Evolutionary conservation across 345 rosid genomes (phyloP).

Genomic region (Salix viminalis): DNA sequence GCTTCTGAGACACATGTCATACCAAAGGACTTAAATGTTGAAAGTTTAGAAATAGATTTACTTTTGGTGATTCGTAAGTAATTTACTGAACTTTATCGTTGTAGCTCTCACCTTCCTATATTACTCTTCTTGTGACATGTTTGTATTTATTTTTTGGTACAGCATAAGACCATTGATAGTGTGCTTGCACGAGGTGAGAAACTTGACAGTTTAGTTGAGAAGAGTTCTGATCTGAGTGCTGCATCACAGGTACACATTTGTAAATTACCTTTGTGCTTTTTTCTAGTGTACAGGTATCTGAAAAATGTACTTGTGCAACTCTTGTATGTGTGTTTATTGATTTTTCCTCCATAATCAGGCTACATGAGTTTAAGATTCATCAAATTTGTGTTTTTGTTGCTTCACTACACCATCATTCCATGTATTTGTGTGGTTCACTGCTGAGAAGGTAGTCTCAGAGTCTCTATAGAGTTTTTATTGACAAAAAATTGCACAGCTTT

Average conservation of each 20-base stretch:
- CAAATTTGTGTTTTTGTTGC: neutral
- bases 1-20: neutral
- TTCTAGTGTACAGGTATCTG: neutral
- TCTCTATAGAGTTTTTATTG: neutral
- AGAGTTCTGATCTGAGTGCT: constrained; percentile 95
- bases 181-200: constrained; percentile 96
- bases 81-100: neutral
- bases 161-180: constrained; percentile 98
- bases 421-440: neutral
- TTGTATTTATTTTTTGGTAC: constrained; percentile 14
- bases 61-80: neutral
- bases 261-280: neutral
- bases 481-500: neutral
- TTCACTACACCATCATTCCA: neutral
- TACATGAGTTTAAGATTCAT: too few relatives aligned
- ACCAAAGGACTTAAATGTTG: neutral
- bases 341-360: neutral
- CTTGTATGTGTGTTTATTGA: neutral
- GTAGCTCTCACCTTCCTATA: neutral
- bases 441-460: neutral
- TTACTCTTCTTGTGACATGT: neutral
- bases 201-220: constrained; percentile 93
- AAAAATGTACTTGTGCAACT: neutral
- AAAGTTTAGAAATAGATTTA: neutral
- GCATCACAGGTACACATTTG: constrained; percentile 74